Conservation (phyloP, 1,284 basidiomycete species). For the Fomitopsis schrenkii region DNA sequence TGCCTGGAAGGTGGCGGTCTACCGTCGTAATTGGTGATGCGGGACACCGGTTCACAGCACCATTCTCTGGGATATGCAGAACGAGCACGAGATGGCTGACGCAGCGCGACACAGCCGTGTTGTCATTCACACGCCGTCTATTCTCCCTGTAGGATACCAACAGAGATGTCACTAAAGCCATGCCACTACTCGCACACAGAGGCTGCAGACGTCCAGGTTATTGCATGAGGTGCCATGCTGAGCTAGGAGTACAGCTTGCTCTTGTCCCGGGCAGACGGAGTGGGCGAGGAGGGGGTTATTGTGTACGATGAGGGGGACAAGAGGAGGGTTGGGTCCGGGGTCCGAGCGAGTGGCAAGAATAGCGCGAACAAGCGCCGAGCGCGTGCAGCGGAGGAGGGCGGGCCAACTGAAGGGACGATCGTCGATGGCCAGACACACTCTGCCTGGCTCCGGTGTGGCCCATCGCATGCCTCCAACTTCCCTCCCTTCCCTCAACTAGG, state of each 20-base stretch:
- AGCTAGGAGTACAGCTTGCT: neutral
- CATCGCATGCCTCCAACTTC: neutral
- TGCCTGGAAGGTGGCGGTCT: neutral
- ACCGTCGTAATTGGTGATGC: neutral
- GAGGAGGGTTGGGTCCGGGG: neutral
- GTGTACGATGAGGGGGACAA: neutral
- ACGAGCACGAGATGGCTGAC: neutral
- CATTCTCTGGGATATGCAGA: neutral
- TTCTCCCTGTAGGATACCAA: neutral
- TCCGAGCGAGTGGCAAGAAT: neutral
- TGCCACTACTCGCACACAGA: too few relatives aligned
- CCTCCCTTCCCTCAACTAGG: neutral
- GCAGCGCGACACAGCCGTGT: neutral
- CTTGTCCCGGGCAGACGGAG: neutral
- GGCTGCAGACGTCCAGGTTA: too few relatives aligned
- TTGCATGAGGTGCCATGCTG: too few relatives aligned
- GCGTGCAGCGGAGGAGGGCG: neutral
- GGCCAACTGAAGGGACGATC: neutral
- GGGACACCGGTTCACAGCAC: neutral
- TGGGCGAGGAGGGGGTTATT: neutral
- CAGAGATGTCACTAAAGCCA: too few relatives aligned
- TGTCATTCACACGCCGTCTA: neutral
- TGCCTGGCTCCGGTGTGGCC: neutral
- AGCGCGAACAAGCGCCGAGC: neutral
- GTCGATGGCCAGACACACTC: neutral